Conservation (phyloP, 1,139 yeast genomes). For the Kurtzmaniella natalensis region DNA sequence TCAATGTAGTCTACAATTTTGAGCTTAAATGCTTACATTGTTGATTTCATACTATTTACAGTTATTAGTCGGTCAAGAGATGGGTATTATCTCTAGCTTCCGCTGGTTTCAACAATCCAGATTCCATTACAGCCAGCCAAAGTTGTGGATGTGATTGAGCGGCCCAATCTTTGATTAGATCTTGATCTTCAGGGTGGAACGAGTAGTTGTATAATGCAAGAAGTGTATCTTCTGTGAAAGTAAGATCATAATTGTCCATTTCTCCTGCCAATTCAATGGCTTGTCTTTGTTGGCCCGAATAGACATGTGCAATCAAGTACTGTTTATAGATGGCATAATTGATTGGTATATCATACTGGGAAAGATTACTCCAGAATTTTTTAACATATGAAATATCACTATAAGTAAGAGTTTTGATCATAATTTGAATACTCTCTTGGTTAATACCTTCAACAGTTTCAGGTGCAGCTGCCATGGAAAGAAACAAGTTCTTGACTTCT, state of each 20-base stretch:
- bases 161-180: constrained; percentile 53
- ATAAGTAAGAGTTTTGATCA: constrained; percentile 65
- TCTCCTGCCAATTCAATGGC: constrained; percentile 53
- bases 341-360: constrained; percentile 52
- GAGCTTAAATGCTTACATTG: constrained; percentile 5
- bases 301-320: constrained; percentile 69
- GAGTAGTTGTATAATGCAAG: constrained; percentile 62
- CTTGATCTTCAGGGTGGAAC: constrained; percentile 43
- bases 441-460: constrained; percentile 50
- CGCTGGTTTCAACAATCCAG: constrained; percentile 37
- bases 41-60: constrained; percentile 4
- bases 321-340: constrained; percentile 55
- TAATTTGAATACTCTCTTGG: constrained; percentile 64
- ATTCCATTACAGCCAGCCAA: constrained; percentile 44
- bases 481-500: constrained; percentile 59
- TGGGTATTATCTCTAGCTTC: constrained; percentile 8
- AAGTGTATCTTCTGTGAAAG: constrained; percentile 47
- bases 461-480: constrained; percentile 52
- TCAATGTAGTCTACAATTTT: not conserved
- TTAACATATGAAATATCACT: constrained; percentile 57
- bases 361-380: constrained; percentile 59
- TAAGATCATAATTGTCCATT: constrained; percentile 50
- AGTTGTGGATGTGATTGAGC: constrained; percentile 28
- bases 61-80: not conserved
- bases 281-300: constrained; percentile 56